Evolutionary conservation across 352 stramenopile genomes (phyloP), one percentile per base, ranked within the genome.

Genomic region (Globisporangium barbulae): DNA sequence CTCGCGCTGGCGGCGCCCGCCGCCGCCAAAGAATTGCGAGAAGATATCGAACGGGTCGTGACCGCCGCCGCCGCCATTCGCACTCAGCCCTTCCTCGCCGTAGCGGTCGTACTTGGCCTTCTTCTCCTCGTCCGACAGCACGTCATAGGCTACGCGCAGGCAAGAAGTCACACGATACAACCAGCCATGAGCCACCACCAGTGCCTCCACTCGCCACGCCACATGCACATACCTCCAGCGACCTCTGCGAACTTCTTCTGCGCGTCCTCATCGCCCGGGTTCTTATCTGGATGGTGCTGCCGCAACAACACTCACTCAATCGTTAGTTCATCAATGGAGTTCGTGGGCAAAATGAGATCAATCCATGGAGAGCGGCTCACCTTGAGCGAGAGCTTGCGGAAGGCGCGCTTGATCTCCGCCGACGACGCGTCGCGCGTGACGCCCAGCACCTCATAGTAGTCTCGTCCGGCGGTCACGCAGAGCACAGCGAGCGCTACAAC

Each of bases 111-210:
- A 98, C 48, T 90, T 89, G 66, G 74, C 31, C 61, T 91, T 81
- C 76, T 93, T 94, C 13, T 97, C 85, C n/a, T 88, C 77, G 63
- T 98, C 89, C 53, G 88, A 96, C 3, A 98, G 75, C 42, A 98
- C 89, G 35, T 97, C 88, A 65, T 98, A 98, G 2, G 92, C 92
- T 88, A 63, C 53, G 25, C 25, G 25, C 25, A 28, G 25, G 25
- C 25, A 28, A 28, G 25, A 10, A 37, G 35, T 13, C 9, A 47
- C 17, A 58, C 28, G 76, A 64, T 60, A 70, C 44, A 68, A 42
- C 25, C 74, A 53, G 64, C 22, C 21, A 33, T 56, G 49, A 12
- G 17, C 58, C 13, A 69, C 21, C 22, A 22, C 55, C 22, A 61
- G 22, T 56, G 30, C 60, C 5, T 2, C 39, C 39, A 45, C 15